A percentile compares a stretch with the other conserved stretches of the same genome.
Conservation (phyloP, 805 yeast genomes). For the Pichia cabralensis region DNA sequence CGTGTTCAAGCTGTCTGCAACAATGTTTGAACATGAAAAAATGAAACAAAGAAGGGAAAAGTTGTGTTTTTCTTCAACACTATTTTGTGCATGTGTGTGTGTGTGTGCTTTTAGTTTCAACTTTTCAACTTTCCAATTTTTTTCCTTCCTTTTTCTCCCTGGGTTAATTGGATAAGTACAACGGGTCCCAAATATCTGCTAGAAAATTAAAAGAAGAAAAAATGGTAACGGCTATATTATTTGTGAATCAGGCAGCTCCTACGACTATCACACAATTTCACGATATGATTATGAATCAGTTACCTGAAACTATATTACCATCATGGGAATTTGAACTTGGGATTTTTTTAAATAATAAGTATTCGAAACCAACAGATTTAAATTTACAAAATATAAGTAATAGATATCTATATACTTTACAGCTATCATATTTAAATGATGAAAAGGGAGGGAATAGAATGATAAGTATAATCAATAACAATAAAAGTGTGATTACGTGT, state of each 20-base stretch:
- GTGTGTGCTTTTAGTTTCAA: no score
- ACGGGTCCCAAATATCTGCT: no score
- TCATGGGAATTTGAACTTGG: conserved; percentile 64
- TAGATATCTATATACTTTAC: conserved; percentile 39
- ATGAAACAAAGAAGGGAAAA: background rate
- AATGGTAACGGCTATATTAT: conserved; percentile 30
- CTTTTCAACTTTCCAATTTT: no score
- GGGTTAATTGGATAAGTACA: no score
- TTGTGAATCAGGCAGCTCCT: conserved; percentile 38
- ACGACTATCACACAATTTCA: conserved; percentile 59
- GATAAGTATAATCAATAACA: conserved; percentile 38
- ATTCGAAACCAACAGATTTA: conserved; percentile 32
- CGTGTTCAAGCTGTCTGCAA: no score
- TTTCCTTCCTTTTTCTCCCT: no score
- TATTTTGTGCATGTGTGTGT: no score
- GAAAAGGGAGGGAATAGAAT: conserved; percentile 26
- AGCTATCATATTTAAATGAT: conserved; percentile 36
- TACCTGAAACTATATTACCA: conserved; percentile 50
- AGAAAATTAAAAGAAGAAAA: background rate
- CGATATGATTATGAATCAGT: conserved; percentile 58
- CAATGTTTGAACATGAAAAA: no score
- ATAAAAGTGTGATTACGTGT: conserved; percentile 26
- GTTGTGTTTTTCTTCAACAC: no score
- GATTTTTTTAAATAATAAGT: conserved; percentile 55
- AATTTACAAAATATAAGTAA: conserved; percentile 30